Base-by-base conservation (phyloP, 192 early-diverging fungal species). In the Backusella tuberculispora region DNA sequence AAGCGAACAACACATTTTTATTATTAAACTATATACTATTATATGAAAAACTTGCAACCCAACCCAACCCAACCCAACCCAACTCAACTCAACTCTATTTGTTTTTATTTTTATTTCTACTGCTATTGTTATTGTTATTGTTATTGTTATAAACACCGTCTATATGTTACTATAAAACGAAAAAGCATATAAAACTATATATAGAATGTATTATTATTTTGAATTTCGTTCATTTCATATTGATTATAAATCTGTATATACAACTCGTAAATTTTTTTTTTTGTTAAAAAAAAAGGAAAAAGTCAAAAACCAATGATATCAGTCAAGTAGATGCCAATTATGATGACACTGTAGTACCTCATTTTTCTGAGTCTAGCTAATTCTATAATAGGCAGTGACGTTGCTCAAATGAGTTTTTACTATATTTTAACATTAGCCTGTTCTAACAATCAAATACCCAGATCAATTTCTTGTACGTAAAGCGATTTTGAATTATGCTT, bases 371-470 rank as follows among this genome's bases (percentile, higher is more conserved):
- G 53, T n/a, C 19, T 60, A 60, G 19, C 19, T 21, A 56, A 10
- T 56, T 56, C 50, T 10, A 56, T 56, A 56, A 56, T 56, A 56
- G 19, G 50, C 0, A 21, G 21, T 26, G 53, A 24, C 21, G 21
- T 26, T 60, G 21, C 7, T 60, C 53, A 60, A 60, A 60, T 60
- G 53, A 60, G 26, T 13, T 60, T 60, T 60, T 60, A 60, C 53
- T 13, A 50, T 50, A 50, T 50, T 50, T 19, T 50, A 50, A 19
- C 17, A 12, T 3, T 12, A 14, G 45, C 45, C 45, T 46, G 10
- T 46, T 46, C 45, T 1, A 34, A 34, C 29, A 34, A 34, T 34
- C 2, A 34, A 34, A 34, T 34, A 2, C 29, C 0, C 29, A 34
- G 29, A 26, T 60, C 53, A 0, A 0, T 60, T 29, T 60, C 9